phyloP scores from a whole-genome alignment of 257 asterid species.

The Solanum habrochaites region DNA sequence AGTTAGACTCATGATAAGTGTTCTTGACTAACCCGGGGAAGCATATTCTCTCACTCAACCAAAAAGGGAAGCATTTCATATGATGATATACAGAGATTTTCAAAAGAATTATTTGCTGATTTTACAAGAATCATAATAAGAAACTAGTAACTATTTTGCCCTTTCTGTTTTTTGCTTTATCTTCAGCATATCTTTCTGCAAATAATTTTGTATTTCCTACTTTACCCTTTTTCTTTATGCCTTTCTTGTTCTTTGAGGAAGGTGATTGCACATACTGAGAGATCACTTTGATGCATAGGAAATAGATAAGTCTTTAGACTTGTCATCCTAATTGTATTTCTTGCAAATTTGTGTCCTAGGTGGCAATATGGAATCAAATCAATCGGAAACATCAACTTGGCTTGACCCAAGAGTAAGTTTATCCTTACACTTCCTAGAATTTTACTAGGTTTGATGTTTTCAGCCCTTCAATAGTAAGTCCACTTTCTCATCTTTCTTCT shows the following conservation, averaged over 20 bases:
- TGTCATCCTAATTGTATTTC: not conserved
- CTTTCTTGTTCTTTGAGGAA: not conserved
- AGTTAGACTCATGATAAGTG: not conserved
- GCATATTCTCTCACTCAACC: not conserved
- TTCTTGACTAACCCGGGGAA: not conserved
- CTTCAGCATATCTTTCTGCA: not conserved
- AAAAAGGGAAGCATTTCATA: not conserved
- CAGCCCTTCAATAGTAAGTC: not conserved
- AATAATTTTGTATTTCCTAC: not conserved
- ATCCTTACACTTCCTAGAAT: not conserved
- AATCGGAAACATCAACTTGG: conserved; percentile 64
- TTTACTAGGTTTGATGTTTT: not conserved
- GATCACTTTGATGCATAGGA: not conserved
- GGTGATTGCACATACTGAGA: not conserved
- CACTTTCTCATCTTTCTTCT: not conserved
- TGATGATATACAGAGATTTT: not conserved
- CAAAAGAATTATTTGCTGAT: not conserved
- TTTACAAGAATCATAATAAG: not conserved
- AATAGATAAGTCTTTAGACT: not conserved
- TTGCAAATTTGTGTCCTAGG: conserved; percentile 28
- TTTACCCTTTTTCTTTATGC: not conserved
- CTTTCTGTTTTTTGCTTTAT: not conserved
- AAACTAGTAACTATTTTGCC: not conserved
- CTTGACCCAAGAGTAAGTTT: conserved; percentile 49
- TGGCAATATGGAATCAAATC: conserved; percentile 50